Conservation (phyloP, 169 alveolate species). For the Plasmodium fragile region DNA sequence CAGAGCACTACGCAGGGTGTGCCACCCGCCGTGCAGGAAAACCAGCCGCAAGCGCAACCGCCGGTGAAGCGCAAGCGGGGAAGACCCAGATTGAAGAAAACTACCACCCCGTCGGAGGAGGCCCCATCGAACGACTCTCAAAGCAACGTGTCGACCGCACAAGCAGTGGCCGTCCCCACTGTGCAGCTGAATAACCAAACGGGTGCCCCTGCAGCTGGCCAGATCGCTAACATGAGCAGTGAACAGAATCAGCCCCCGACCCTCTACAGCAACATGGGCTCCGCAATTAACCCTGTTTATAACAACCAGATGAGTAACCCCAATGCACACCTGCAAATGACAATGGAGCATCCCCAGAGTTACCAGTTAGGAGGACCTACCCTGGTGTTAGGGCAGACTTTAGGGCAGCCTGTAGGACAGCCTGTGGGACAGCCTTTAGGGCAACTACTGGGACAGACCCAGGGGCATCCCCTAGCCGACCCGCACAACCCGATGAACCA, state of each 20-base stretch:
- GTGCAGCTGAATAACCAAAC: not conserved
- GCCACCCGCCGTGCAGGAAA: not conserved
- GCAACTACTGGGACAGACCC: not conserved
- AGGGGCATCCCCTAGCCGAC: not conserved
- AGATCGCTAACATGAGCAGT: not conserved
- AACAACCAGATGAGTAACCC: constrained; percentile 1
- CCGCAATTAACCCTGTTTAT: constrained; percentile 21
- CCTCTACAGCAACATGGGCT: not conserved
- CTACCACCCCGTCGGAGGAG: constrained; percentile 31
- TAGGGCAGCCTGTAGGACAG: not conserved
- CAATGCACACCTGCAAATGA: not conserved
- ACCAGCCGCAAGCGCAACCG: not conserved
- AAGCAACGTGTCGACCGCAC: not conserved
- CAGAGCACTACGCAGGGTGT: not conserved
- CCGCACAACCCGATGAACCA: not conserved
- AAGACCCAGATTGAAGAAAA: constrained; percentile 52
- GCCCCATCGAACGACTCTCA: constrained; percentile 11
- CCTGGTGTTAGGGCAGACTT: not conserved
- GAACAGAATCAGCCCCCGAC: not conserved
- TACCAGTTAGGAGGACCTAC: not conserved
- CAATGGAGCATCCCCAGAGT: not conserved
- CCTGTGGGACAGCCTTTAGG: not conserved
- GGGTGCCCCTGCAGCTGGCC: not conserved
- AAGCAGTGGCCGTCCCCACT: not conserved
- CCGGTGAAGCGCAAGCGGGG: constrained; percentile 61